A percentile compares a stretch with the other conserved stretches of the same genome.
These are phyloP conservation scores for Yamadazyma triangularis DNA, from an alignment of 1,139 yeast genomes.

Conservation along the genomic window DNA sequence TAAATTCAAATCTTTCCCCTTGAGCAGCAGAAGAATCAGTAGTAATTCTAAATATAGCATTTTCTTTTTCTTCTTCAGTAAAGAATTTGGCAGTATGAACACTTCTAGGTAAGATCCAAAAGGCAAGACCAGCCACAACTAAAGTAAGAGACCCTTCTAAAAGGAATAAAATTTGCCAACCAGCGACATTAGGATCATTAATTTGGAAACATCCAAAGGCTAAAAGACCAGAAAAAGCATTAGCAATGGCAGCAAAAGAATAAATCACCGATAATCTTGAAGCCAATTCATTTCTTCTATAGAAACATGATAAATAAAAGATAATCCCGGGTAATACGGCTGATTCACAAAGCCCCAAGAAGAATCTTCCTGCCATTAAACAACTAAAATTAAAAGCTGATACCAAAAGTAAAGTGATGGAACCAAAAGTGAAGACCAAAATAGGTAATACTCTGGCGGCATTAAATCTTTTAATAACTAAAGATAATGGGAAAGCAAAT, in stretches of 20 bases:
- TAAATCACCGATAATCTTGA: slow-evolving; percentile 22
- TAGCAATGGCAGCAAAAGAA: slow-evolving; percentile 23
- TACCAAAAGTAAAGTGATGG: slow-evolving; percentile 20
- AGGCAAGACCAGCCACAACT: slow-evolving; percentile 46
- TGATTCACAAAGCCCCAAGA: slow-evolving; percentile 25
- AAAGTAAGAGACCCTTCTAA: slow-evolving; percentile 60
- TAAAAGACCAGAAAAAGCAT: slow-evolving; percentile 21
- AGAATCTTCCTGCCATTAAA: slow-evolving; percentile 23
- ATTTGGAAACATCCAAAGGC: slow-evolving; percentile 26
- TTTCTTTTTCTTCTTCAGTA: slow-evolving; percentile 21
- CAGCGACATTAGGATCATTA: slow-evolving; percentile 20
- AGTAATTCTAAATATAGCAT: slow-evolving; percentile 20
- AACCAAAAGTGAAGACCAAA: slow-evolving; percentile 26
- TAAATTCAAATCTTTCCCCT: slow-evolving; percentile 17
- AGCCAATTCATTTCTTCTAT: slow-evolving; percentile 23
- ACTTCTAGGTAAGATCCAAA: slow-evolving; percentile 22
- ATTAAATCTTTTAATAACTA: slow-evolving; percentile 24
- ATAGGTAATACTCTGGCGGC: slow-evolving; percentile 27
- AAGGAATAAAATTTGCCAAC: slow-evolving; percentile 65
- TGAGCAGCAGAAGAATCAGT: slow-evolving; percentile 24
- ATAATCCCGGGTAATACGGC: slow-evolving; percentile 26
- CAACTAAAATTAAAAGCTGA: slow-evolving; percentile 20
- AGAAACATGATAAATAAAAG: slow-evolving; percentile 27
- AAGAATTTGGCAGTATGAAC: slow-evolving; percentile 23
- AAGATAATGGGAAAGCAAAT: slow-evolving; percentile 31